Base-by-base conservation (phyloP, 768 basidiomycete species). In the Collybiopsis confluens region DNA sequence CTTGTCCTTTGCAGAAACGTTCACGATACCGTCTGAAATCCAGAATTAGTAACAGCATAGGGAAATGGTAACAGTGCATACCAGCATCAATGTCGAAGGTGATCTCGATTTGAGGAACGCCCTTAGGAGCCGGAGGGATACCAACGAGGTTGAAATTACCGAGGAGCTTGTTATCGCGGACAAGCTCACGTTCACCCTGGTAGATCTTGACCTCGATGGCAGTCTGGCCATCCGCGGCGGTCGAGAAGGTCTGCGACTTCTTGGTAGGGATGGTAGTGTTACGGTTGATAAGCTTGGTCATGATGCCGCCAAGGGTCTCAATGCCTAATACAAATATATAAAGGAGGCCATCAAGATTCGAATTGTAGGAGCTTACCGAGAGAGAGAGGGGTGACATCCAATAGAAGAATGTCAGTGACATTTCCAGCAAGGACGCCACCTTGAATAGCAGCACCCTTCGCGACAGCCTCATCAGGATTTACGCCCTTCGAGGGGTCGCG, bases 251-350 rank as follows among this genome's bases (percentile, higher is more conserved):
- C 70, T 98, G 96, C 0, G 92, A 94, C 82, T 99, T 99, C 82
- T 99, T 99, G 61, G 96, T 98, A 4, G 97, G 97, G 72, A 98
- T 98, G 54, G 97, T 98, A 10, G 97, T 99, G 78, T 99, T 99
- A 56, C 97, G 89, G 66, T 80, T 88, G 73, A 99, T 99, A 41
- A 99, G 83, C 73, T 98, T 96, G 60, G 96, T 98, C 92, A 99
- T 98, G 73, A 99, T 98, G 65, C 97, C 97, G 61, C 97, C 95
- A 58, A 98, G 92, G 10, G 96, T 98, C 75, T 97, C 94, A 52
- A 93, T 93, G 75, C 84, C 84, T 48, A 20, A 15, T 4, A 40
- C 18, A 23, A 15, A 77, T 11, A 45, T 18, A 52, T 49, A 49
- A 43, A 49, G 21, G 13, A 56, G 13, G 43, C 4, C 3, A 36